Base-by-base conservation (phyloP, 1,139 yeast species). In the Candida labiduridarum region DNA sequence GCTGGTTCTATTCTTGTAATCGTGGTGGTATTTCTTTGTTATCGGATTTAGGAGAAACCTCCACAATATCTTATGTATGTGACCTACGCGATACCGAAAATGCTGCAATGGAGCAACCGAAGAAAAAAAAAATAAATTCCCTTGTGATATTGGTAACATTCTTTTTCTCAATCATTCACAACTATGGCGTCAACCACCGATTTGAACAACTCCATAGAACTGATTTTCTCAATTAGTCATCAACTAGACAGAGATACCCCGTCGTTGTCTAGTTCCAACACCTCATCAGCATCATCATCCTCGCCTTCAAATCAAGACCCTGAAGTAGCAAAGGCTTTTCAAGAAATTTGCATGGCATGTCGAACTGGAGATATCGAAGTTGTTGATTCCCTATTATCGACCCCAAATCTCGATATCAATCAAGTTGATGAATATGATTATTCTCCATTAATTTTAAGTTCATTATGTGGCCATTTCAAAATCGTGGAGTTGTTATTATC, bases 361-460 rank as follows among this genome's bases (percentile, higher is more conserved):
- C 71, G 95, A 38, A 59, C 69, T 2, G 95, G 95, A 0, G 94
- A 88, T 60, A 52, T 78, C 2, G 90, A 83, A 40, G 72, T 76
- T 43, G 94, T 80, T 1, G 89, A 85, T 49, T 69, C 80, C 30
- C 66, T 84, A 41, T 72, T 86, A 6, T 62, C 67, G 10, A 72
- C 84, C 0, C 76, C 81, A 4, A 81, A 85, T 15, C 72, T 84
- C 9, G 77, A 84, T 54, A 65, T 82, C 51, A 88, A 88, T 62
- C 80, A 73, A 49, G 81, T 83, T 35, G 95, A 88, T 61, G 82
- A 80, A 56, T 87, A 85, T 78, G 88, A 88, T 62, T 84, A 86
- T 62, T 79, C 91, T 1, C 95, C 95, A 0, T 71, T 88, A 54
- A 84, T 85, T 53, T 66, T 87, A 30, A 89, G 91, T 9, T 82